Base-by-base conservation (phyloP, 2,329 filamentous ascomycete genomes). In the Thermoascus crustaceus region DNA sequence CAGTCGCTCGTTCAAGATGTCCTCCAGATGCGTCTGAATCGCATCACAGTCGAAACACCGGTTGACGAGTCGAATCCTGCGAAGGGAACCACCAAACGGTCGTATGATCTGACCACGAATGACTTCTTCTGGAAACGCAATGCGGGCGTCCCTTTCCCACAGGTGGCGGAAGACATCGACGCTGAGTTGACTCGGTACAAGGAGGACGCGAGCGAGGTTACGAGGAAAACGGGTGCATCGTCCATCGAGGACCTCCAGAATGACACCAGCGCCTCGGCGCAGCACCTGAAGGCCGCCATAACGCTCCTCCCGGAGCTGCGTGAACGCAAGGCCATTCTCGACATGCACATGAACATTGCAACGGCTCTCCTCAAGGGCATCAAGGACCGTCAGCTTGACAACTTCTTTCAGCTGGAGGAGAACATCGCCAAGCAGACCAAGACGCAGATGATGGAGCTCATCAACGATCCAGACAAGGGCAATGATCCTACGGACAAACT, bases 281-380 rank as follows among this genome's bases (percentile, higher is more conserved):
- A 93, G 51, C 91, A 98, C 58, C 73, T 98, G 30, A 98, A 96
- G 63, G 86, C 88, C 3, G 93, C 89, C 8, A 94, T 98, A 50
- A 94, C 89, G 0, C 68, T 94, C 14, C 70, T 98, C 9, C 93
- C 91, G 0, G 89, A 96, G 59, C 71, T 98, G 46, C 75, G 87
- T 44, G 91, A 96, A 60, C 80, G 91, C 40, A 98, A 98, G 58
- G 80, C 81, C n/a, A 75, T 82, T 13, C 74, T 98, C 4, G 91
- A 95, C 56, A 96, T 95, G 84, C 91, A 98, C 60, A 98, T 98
- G 91, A 95, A 94, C 57, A 94, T 96, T 40, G 72, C 93, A 3
- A 89, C 88, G 1, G 85, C 85, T 1, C 58, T 82, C 7, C 62
- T 82, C 38, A 76, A 80, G 49, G 88, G 87, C 1, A 94, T 96